These are phyloP conservation scores for Irpex lacteus DNA, from an alignment of 1,284 basidiomycete genomes.

Conservation along the genomic window DNA sequence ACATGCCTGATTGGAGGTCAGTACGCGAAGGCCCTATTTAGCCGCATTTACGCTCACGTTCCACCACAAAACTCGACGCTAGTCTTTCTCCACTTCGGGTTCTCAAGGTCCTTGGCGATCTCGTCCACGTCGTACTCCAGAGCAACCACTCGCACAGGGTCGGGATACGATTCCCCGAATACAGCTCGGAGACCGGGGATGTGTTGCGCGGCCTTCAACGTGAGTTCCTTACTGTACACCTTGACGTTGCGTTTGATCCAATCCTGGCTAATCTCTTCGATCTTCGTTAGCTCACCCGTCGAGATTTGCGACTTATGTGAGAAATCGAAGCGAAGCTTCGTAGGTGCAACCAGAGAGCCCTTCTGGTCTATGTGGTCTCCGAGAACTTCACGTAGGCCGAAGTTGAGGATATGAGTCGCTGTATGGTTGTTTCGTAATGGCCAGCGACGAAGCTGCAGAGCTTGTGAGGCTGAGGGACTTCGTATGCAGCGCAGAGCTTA, in stretches of 20 bases:
- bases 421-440: constrained; percentile 98
- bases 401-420: constrained; percentile 98
- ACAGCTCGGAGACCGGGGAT: constrained; percentile 95
- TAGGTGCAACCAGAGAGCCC: constrained; percentile 94
- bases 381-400: constrained; percentile 85
- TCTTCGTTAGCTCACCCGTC: constrained; percentile 73
- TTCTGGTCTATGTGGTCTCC: constrained; percentile 98
- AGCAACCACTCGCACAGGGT: constrained; percentile 94
- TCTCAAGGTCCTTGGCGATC: constrained; percentile 81
- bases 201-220: constrained; percentile 78
- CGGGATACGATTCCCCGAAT: constrained; percentile 97
- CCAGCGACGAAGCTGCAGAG: constrained; percentile 79
- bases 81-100: constrained; percentile 87
- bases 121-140: constrained; percentile 88
- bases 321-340: constrained; percentile 97
- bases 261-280: constrained; percentile 82
- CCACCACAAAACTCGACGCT: constrained; percentile 98
- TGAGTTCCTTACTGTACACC: constrained; percentile 87
- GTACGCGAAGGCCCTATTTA: constrained; percentile 6
- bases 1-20: constrained; percentile 66
- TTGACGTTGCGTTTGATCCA: constrained; percentile 91
- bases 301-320: constrained; percentile 90
- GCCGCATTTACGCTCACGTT: constrained; percentile 60
- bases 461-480: constrained; percentile 8
- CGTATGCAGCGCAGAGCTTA: constrained; percentile 25